These are phyloP conservation scores for Stagonosporopsis rhizophila DNA, from an alignment of 2,329 filamentous ascomycete species.

Conservation along the genomic window DNA sequence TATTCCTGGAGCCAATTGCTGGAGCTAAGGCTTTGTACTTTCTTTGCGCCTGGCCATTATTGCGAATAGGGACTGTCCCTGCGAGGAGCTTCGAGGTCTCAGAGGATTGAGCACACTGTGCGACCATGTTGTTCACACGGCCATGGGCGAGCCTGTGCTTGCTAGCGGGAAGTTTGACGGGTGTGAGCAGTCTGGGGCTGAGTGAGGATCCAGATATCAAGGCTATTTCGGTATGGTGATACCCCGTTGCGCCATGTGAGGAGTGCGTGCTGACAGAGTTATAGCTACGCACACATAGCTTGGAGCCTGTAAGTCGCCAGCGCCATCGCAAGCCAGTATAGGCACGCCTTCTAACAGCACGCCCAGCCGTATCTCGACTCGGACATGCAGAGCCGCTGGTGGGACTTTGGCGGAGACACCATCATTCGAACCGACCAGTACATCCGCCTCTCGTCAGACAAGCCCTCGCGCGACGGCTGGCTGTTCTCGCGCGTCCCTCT, in stretches of 20 bases:
- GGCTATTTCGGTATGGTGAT: constrained; percentile 67
- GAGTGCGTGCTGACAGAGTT: constrained; percentile 28
- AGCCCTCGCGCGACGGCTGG: constrained; percentile 89
- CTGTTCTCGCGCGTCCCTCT: constrained; percentile 92
- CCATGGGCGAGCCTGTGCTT: constrained; percentile 48
- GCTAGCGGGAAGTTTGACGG: constrained; percentile 46
- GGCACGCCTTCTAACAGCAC: constrained; percentile 21
- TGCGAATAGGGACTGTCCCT: background rate
- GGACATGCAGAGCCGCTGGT: constrained; percentile 98
- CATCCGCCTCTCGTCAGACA: constrained; percentile 89
- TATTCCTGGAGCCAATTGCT: constrained; percentile 27
- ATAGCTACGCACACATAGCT: constrained; percentile 85
- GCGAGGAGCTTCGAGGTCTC: constrained; percentile 18
- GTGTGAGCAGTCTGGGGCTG: constrained; percentile 40
- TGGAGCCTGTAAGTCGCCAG: constrained; percentile 71
- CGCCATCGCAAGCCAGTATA: background rate
- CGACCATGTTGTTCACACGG: constrained; percentile 45
- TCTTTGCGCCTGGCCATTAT: constrained; percentile 28
- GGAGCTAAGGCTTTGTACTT: constrained; percentile 37
- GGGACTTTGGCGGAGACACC: constrained; percentile 96
- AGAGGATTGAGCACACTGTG: constrained; percentile 22
- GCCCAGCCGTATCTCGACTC: constrained; percentile 91
- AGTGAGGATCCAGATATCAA: constrained; percentile 60
- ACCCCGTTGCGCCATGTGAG: constrained; percentile 11
- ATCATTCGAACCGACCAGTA: constrained; percentile 81